Percentiles rank a stretch among this genome's conserved stretches.
phyloP scores from a whole-genome alignment of 139 green algal genomes.

The Asterochloris erici region DNA sequence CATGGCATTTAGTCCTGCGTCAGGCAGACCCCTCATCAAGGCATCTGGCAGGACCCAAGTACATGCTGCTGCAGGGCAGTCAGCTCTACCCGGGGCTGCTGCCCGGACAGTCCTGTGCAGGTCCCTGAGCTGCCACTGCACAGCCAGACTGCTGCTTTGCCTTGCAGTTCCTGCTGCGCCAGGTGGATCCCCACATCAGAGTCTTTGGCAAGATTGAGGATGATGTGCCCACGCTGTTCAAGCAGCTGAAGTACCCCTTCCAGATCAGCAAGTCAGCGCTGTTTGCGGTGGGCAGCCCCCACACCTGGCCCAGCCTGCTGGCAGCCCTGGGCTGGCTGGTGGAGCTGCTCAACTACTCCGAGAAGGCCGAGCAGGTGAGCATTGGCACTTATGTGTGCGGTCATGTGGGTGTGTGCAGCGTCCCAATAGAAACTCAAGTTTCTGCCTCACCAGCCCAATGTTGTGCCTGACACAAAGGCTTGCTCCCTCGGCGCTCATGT shows the following conservation, averaged over 20 bases:
- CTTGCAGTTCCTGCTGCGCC: conserved; percentile 15
- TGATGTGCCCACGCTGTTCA: conserved; percentile 87
- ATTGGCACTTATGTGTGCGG: no score
- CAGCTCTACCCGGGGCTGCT: no score
- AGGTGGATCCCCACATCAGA: conserved; percentile 74
- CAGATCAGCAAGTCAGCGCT: conserved; percentile 86
- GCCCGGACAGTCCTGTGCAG: no score
- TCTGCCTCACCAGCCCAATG: background rate
- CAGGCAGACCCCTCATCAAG: no score
- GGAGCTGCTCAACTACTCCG: conserved; percentile 87
- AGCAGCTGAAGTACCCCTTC: conserved; percentile 92
- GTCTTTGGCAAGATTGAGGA: conserved; percentile 79
- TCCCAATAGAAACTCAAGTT: no score
- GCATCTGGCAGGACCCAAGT: no score
- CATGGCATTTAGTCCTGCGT: no score
- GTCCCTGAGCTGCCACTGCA: no score
- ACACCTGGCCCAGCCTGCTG: conserved; percentile 88
- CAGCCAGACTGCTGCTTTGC: no score
- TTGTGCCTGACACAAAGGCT: background rate
- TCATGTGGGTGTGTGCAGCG: no score
- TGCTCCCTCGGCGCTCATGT: background rate
- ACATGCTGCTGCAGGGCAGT: no score
- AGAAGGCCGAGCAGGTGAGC: conserved; percentile 40
- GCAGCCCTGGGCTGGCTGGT: conserved; percentile 87
- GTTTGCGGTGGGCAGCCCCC: conserved; percentile 84